Conservation (phyloP, 768 basidiomycete genomes). For the Gloeostereum incarnatum region DNA sequence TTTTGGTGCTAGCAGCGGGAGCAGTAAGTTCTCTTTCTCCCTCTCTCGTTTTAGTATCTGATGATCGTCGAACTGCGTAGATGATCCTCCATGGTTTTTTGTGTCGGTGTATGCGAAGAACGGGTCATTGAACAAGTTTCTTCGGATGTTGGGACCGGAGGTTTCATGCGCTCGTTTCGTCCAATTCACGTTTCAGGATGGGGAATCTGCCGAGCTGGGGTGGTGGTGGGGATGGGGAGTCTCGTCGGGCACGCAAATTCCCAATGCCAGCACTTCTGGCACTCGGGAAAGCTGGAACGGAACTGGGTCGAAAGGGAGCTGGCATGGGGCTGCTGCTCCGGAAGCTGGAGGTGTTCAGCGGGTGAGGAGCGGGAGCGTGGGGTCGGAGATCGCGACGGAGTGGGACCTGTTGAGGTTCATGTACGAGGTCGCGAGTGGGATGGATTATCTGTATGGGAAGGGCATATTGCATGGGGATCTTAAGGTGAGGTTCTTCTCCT, state of each 20-base stretch:
- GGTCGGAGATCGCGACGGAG: slow-evolving; percentile 16
- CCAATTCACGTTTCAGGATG: too few species aligned
- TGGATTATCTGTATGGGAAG: slow-evolving; percentile 68
- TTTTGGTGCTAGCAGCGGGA: slow-evolving; percentile 69
- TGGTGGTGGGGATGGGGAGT: too few species aligned
- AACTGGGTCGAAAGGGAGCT: not conserved
- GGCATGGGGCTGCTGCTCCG: not conserved
- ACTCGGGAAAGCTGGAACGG: slow-evolving; percentile 8
- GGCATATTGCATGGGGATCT: slow-evolving; percentile 75
- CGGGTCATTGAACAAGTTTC: slow-evolving; percentile 52
- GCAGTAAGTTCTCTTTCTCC: too few species aligned
- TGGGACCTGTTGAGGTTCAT: slow-evolving; percentile 51
- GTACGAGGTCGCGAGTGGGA: slow-evolving; percentile 69
- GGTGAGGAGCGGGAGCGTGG: slow-evolving; percentile 3
- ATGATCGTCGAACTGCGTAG: too few species aligned
- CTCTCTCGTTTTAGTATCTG: too few species aligned
- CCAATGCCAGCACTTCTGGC: slow-evolving; percentile 11
- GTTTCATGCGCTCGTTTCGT: not conserved
- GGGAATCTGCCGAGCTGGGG: too few species aligned
- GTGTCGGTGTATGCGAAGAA: slow-evolving; percentile 66
- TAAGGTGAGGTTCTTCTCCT: slow-evolving; percentile 43
- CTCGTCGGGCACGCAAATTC: slow-evolving; percentile 10
- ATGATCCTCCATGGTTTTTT: slow-evolving; percentile 70
- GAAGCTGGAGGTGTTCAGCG: not conserved
- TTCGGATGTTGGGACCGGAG: slow-evolving; percentile 15